phyloP scores from a whole-genome alignment of 768 basidiomycete species.

The Termitomyces heimii region DNA sequence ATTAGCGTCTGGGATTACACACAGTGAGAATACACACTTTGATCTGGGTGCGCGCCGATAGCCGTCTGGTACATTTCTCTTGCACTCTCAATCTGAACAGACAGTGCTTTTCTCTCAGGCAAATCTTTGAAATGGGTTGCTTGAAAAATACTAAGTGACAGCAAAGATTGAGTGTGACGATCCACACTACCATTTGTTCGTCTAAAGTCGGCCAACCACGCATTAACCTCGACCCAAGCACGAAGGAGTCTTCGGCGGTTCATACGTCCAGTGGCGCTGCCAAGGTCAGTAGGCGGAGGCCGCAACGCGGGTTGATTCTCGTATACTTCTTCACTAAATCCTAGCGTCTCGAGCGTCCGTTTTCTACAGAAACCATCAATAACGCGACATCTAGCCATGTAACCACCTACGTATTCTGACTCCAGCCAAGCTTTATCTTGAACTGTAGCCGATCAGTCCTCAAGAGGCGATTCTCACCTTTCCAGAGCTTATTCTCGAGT shows the following conservation, averaged over 20 bases:
- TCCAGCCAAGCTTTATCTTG: constrained; percentile 8
- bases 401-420: constrained; percentile 15
- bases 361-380: constrained; percentile 26
- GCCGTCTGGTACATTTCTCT: constrained; percentile 69
- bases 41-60: constrained; percentile 73
- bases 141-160: constrained; percentile 17
- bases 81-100: constrained; percentile 50
- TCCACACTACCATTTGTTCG: constrained; percentile 34
- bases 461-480: constrained; percentile 38
- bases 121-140: constrained; percentile 39
- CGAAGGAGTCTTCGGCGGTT: constrained; percentile 62
- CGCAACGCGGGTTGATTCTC: constrained; percentile 40
- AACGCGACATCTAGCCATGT: constrained; percentile 44
- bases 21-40: constrained; percentile 42
- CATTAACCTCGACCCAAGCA: constrained; percentile 72
- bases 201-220: constrained; percentile 60
- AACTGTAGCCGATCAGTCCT: constrained; percentile 8
- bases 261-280: constrained; percentile 37
- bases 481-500: constrained; percentile 73
- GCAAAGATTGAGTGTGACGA: background rate
- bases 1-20: constrained; percentile 3
- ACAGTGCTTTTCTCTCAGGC: constrained; percentile 30
- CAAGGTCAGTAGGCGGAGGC: constrained; percentile 49
- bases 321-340: constrained; percentile 31
- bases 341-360: constrained; percentile 37